phyloP scores from a whole-genome alignment of 2,329 filamentous ascomycete genomes.

The Verticillium longisporum region DNA sequence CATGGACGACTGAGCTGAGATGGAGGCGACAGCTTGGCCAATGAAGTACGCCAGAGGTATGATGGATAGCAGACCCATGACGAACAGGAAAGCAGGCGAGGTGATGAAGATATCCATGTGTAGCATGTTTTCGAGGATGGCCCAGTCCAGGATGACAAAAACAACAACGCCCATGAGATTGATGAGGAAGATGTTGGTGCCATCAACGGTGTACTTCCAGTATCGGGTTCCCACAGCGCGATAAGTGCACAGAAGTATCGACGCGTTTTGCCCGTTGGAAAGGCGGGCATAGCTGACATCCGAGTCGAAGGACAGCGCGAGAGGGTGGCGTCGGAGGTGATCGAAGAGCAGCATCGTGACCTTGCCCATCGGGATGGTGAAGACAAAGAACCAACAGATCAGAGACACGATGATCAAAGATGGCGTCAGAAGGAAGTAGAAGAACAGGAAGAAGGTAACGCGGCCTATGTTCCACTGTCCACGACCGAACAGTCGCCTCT shows the following conservation, averaged over 20 bases:
- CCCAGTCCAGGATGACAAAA: slow-evolving; percentile 92
- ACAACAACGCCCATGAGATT: slow-evolving; percentile 91
- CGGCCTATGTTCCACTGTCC: slow-evolving; percentile 93
- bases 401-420: slow-evolving; percentile 77
- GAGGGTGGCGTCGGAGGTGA: slow-evolving; percentile 84
- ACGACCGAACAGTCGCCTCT: slow-evolving; percentile 86
- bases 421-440: slow-evolving; percentile 87
- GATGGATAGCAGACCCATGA: slow-evolving; percentile 78
- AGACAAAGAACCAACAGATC: slow-evolving; percentile 93
- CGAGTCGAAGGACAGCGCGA: slow-evolving; percentile 89
- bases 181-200: slow-evolving; percentile 98
- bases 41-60: slow-evolving; percentile 98
- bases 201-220: slow-evolving; percentile 99
- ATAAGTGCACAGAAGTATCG: slow-evolving; percentile 93
- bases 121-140: slow-evolving; percentile 63
- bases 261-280: slow-evolving; percentile 66
- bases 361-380: slow-evolving; percentile 98
- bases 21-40: slow-evolving; percentile 94
- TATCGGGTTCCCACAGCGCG: slow-evolving; percentile 90
- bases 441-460: slow-evolving; percentile 93
- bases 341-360: slow-evolving; percentile 84
- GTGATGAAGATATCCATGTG: slow-evolving; percentile 69
- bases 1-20: slow-evolving; percentile 98
- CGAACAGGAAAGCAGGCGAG: slow-evolving; percentile 78
- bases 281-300: slow-evolving; percentile 69